Evolutionary conservation across 2,329 filamentous ascomycete genomes (phyloP), one percentile per base, ranked within the genome.

Genomic region (Fusarium sp.): DNA sequence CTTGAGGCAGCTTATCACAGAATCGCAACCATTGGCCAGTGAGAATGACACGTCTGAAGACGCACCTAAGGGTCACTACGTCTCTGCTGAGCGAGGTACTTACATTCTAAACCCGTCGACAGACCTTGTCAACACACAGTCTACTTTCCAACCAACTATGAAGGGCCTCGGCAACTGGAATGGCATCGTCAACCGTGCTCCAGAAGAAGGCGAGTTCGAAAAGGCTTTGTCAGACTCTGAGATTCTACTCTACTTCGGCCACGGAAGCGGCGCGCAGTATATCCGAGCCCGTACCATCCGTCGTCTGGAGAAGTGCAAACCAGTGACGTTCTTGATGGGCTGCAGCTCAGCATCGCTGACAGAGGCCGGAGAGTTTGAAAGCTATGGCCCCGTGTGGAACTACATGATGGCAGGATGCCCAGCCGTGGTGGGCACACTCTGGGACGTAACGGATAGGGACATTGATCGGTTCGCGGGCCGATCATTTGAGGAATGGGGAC

Each of bases 371-470:
- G 91, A 94, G 67, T 97, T 97, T 75, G 95, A 98, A 78, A 91
- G 92, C n/a, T 91, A 92, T 72, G 95, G 96, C 2, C 94, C 95
- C 58, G 92, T 96, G 24, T 90, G 95, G 82, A 94, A 95, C 74
- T 98, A 98, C 81, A 90, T 99, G 81, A 90, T 95, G 72, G 95
- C 94, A 0, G 95, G 94, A 2, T 90, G 88, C 72, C 94, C 94
- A 5, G 94, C 95, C 1, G 89, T 98, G 11, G 90, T 98, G 3
- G 96, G 94, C 45, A 98, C 95, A 17, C 84, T 99, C 38, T 99
- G 96, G 96, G 96, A 99, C 79, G 96, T 99, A 50, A 99, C 96
- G 11, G 96, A 99, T 78, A 93, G 93, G 75, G 96, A 99, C 78
- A 97, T 98, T 78, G 97, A 99, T 82, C 92, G 95, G 18, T 97